Conservation (phyloP, 2,329 filamentous ascomycete genomes). For the Fusarium brachygibbosum region DNA sequence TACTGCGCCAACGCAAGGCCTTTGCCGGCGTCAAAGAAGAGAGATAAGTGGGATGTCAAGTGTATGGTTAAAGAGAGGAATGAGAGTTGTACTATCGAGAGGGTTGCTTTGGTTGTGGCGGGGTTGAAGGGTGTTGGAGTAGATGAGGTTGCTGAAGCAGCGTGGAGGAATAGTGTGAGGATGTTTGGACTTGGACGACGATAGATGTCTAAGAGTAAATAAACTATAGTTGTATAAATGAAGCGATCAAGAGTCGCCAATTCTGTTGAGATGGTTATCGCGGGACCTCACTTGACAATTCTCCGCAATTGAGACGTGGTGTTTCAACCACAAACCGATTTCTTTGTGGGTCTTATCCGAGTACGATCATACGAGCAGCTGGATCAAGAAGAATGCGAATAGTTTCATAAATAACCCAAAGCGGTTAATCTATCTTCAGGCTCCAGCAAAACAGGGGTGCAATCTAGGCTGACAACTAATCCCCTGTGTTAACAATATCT, state of each 20-base stretch:
- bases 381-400: background rate
- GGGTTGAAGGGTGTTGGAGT: constrained; percentile 60
- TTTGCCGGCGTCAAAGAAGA: constrained; percentile 61
- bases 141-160: constrained; percentile 58
- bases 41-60: constrained; percentile 61
- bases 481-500: background rate
- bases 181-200: constrained; percentile 51
- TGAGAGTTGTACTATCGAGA: constrained; percentile 63
- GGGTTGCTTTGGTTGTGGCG: constrained; percentile 62
- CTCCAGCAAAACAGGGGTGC: background rate
- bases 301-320: background rate
- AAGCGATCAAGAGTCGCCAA: background rate
- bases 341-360: constrained; percentile 24
- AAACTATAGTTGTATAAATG: background rate
- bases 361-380: background rate
- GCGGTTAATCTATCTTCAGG: constrained; percentile 2
- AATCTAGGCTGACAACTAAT: background rate
- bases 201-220: constrained; percentile 5
- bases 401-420: background rate
- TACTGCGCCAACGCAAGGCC: constrained; percentile 57
- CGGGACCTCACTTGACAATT: background rate
- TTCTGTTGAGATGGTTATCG: background rate
- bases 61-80: constrained; percentile 66
- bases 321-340: background rate
- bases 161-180: constrained; percentile 53